Base-by-base conservation (phyloP, 306 rosid species). In the Quercus gilva region DNA sequence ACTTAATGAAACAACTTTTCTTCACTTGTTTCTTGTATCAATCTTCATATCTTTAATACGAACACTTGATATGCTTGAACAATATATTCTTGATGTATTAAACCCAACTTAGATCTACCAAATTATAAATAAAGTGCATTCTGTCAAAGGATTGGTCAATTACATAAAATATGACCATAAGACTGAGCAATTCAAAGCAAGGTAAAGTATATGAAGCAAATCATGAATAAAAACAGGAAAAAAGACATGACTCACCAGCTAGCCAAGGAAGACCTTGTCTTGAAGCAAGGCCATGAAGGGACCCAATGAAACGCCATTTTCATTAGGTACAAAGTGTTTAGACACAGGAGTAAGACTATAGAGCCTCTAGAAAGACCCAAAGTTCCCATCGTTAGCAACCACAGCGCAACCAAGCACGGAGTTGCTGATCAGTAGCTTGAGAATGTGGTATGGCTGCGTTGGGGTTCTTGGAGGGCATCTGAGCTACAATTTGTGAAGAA, bases 251-350 rank as follows among this genome's bases (percentile, higher is more conserved):
- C 77, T 19, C 4, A 89, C 89, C 89, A 84, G 80, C 76, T 74
- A 1, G 79, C 49, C 9, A 85, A 29, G 69, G 35, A 20, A 76
- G 79, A 81, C 79, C 67, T 89, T 79, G 8, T 81, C 85, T 55
- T 83, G 86, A 17, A n/a, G 2, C 78, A 81, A 21, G 0, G 75
- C 58, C 70, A 83, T 14, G 5, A 64, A 0, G 9, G 85, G 82
- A 14, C 73, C 83, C 28, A 87, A 58, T 0, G 88, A 79, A 9
- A 81, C 80, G 6, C 87, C 91, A 74, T 85, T 86, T 53, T 72
- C 79, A 25, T 69, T 2, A 0, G n/a, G 61, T 12, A 79, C 83
- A 29, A 79, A 80, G 31, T 2, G 37, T n/a, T 20, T 65, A 28
- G 87, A 65, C 41, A 78, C 78, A 0, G 79, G 79, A 6, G 25